A percentile compares a stretch with the other conserved stretches of the same genome.
Evolutionary conservation across 345 rosid genomes (phyloP).

Genomic region (Boechera divaricarpa): DNA sequence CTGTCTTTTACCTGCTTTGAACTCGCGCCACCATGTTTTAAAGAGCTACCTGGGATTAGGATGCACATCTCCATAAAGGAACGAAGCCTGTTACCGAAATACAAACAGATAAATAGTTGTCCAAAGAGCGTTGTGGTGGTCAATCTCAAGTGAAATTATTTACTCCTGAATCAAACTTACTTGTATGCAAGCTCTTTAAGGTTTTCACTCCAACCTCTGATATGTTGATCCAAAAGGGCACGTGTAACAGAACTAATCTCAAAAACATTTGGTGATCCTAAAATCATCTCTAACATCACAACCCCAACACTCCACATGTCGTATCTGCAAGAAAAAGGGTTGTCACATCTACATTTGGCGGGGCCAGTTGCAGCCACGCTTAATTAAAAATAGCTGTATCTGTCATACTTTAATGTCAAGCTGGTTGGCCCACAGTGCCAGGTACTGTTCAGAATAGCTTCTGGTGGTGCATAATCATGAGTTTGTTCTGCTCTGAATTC

Average conservation of each 20-base stretch:
- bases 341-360: slow-evolving; percentile 14
- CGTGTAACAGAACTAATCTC: slow-evolving; percentile 71
- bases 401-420: slow-evolving; percentile 63
- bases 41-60: slow-evolving; percentile 73
- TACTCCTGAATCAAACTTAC: slow-evolving; percentile 51
- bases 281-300: slow-evolving; percentile 85
- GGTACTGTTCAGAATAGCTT: slow-evolving; percentile 77
- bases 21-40: slow-evolving; percentile 54
- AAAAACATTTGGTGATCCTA: slow-evolving; percentile 91
- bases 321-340: slow-evolving; percentile 54
- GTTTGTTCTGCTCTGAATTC: slow-evolving; percentile 86
- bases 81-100: slow-evolving; percentile 64
- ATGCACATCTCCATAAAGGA: slow-evolving; percentile 94
- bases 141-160: slow-evolving; percentile 13
- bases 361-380: slow-evolving; percentile 9
- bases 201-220: slow-evolving; percentile 84
- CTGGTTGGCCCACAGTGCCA: slow-evolving; percentile 76
- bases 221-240: slow-evolving; percentile 79
- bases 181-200: slow-evolving; percentile 89
- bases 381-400: slow-evolving; percentile 22
- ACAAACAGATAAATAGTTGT: slow-evolving; percentile 5
- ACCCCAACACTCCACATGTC: slow-evolving; percentile 99
- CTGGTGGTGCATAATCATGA: slow-evolving; percentile 82
- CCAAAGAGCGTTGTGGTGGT: slow-evolving; percentile 5
- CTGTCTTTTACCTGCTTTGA: slow-evolving; percentile 43